Conservation (phyloP, 768 basidiomycete species). For the Agrocybe pediades region DNA sequence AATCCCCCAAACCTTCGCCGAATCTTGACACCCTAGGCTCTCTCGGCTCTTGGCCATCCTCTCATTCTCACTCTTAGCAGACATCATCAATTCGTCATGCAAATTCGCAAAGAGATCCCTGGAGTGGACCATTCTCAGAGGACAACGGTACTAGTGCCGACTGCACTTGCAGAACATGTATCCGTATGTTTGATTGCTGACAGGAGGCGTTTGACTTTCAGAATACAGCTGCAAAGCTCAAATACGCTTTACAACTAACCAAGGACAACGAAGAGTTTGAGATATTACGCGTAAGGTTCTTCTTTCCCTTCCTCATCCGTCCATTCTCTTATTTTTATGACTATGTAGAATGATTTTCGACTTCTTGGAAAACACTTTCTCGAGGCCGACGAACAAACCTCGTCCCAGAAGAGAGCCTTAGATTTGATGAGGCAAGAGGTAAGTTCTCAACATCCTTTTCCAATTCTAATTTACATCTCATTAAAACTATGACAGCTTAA, state of each 20-base stretch:
- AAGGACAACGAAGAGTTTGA: background rate
- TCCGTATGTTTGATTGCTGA: too few relatives aligned
- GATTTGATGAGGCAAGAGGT: background rate
- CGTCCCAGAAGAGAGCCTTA: background rate
- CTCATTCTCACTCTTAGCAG: too few relatives aligned
- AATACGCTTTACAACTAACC: background rate
- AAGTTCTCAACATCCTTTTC: background rate
- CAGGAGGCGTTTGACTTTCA: too few relatives aligned
- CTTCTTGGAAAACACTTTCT: background rate
- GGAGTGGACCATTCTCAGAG: too few relatives aligned
- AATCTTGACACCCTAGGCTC: too few relatives aligned
- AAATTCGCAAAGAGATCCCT: too few relatives aligned
- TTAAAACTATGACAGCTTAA: background rate
- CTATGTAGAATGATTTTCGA: background rate
- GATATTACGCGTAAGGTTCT: background rate
- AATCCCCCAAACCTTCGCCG: too few relatives aligned
- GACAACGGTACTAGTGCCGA: background rate
- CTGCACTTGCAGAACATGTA: too few relatives aligned
- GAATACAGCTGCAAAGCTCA: background rate
- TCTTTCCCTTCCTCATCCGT: background rate
- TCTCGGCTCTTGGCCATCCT: too few relatives aligned
- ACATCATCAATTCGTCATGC: too few relatives aligned
- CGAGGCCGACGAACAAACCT: background rate
- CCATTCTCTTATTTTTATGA: background rate
- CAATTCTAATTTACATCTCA: background rate